Conservation (phyloP, 2,329 filamentous ascomycete genomes). For the Aspergillaceae sp. region DNA sequence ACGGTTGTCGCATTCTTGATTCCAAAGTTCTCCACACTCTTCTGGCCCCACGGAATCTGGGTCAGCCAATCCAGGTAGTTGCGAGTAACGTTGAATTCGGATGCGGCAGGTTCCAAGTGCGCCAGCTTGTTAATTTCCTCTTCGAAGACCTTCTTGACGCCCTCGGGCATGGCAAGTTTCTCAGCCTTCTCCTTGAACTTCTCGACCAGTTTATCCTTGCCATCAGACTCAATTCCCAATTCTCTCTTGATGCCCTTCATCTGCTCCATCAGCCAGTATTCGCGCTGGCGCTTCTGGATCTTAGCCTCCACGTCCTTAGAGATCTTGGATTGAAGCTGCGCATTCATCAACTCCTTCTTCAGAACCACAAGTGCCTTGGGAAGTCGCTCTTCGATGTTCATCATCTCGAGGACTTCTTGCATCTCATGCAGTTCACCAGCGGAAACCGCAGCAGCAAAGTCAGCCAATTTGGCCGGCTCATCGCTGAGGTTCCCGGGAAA, state of each 20-base stretch:
- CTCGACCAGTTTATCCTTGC: slow-evolving; percentile 95
- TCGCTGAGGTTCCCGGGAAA: slow-evolving; percentile 91
- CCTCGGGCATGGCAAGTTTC: slow-evolving; percentile 93
- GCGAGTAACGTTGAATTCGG: slow-evolving; percentile 95
- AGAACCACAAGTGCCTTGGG: slow-evolving; percentile 85
- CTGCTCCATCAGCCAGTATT: slow-evolving; percentile 99
- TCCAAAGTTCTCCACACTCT: slow-evolving; percentile 92
- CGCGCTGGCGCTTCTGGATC: slow-evolving; percentile 92
- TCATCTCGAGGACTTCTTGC: slow-evolving; percentile 78
- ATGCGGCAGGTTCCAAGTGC: slow-evolving; percentile 88
- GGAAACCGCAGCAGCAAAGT: slow-evolving; percentile 96
- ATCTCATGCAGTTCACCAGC: slow-evolving; percentile 84
- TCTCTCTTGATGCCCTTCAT: slow-evolving; percentile 98
- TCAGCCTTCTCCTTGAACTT: slow-evolving; percentile 93
- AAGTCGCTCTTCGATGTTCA: slow-evolving; percentile 87
- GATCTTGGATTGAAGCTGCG: slow-evolving; percentile 92
- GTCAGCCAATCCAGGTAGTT: slow-evolving; percentile 99
- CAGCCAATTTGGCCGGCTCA: slow-evolving; percentile 88
- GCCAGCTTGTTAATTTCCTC: slow-evolving; percentile 96
- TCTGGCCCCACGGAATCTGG: slow-evolving; percentile 93
- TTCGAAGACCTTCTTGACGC: slow-evolving; percentile 94
- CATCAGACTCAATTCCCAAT: slow-evolving; percentile 91
- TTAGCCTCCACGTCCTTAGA: slow-evolving; percentile 95
- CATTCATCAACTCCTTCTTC: slow-evolving; percentile 98
- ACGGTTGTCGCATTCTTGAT: slow-evolving; percentile 86